Evolutionary conservation across 192 early-diverging fungal species (phyloP), one percentile per base, ranked within the genome.

Genomic region (Physocladia obscura): DNA sequence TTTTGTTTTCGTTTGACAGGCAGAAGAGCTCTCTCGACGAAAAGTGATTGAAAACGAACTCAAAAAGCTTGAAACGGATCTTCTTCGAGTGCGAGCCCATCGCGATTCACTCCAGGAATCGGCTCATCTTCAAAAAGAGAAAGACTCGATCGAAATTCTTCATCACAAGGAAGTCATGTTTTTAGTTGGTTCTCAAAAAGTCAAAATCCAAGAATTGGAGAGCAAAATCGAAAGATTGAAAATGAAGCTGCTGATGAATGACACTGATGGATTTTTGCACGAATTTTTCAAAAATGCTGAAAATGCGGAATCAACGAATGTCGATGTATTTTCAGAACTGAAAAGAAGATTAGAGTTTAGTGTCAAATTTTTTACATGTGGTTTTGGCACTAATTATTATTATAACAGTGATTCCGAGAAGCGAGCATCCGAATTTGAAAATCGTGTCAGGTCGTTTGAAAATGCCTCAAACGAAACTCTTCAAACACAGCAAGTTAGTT

Each of bases 31-130:
- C 17, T 55, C 56, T 11, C 73, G 80, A 30, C 34, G 84, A 27
- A 83, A 82, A 57, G 64, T 37, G 2, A 15, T 80, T 29, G 81
- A 83, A 56, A 26, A 24, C 15, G 84, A 86, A 47, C 55, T 83
- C 29, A 65, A 69, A 15, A 77, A 76, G 38, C 49, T 78, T 2
- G 76, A 85, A 72, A 62, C 49, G 4, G 81, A 85, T 34, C 57
- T 79, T 21, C 50, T 64, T 19, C 76, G 83, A 26, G 21, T 84
- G 37, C 74, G 84, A 36, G 69, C 57, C 21, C 49, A 77, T 38
- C 74, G 84, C 30, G 81, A 86, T 60, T 36, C 30, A 22, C 44
- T 83, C 21, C 78, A 78, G 62, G 76, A 79, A 11, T 51, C 22
- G 1, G 36, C 75, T 13, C 77, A 86, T 37, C 32, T 79, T 29